Base-by-base conservation (phyloP, 23 red algal genomes). In the Gracilaria caudata region DNA sequence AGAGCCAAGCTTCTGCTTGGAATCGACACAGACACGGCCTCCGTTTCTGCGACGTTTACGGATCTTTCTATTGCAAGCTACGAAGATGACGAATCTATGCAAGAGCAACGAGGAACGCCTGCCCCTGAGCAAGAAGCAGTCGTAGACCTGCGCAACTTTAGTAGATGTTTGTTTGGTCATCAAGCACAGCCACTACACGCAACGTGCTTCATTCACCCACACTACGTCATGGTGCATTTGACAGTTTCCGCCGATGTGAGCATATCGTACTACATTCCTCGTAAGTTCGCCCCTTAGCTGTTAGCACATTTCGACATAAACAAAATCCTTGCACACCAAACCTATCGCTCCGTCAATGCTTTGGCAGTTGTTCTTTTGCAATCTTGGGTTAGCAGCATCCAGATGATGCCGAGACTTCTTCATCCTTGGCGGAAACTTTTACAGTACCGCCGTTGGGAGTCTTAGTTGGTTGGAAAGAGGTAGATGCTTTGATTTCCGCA, bases 401-500 rank as follows among this genome's bases (percentile, higher is more conserved):
- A 58, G 78, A 82, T 58, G 94, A 95, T 0, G 81, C 53, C 49
- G 84, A 91, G 40, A 95, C 86, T 58, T 95, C 94, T 79, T 88
- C 77, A 71, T 91, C 94, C 32, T 86, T 87, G 16, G 94, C 51
- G 23, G 87, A 91, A 46, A 95, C 94, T 46, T 95, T 83, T 24
- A 95, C 89, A 17, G 78, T 82, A 30, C 82, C 90, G 80, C 94
- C 86, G 70, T 76, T 68, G 43, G 82, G 73, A 60, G 83, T 90
- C 83, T 90, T 95, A 25, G 86, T 79, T 28, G 94, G 94, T 83
- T 95, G 94, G 86, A 93, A 93, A 10, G 90, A 93, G 10, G 90
- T 93, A 16, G 81, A 86, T 17, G 90, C 79, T 60, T 93, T 93
- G 54, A 99, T 96, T 94, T 99, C 97, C 64, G 87, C 84, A 40